A percentile compares a stretch with the other conserved stretches of the same genome.
These are phyloP conservation scores for Neurospora sublineolata DNA, from an alignment of 495 filamentous ascomycete species.

Conservation along the genomic window DNA sequence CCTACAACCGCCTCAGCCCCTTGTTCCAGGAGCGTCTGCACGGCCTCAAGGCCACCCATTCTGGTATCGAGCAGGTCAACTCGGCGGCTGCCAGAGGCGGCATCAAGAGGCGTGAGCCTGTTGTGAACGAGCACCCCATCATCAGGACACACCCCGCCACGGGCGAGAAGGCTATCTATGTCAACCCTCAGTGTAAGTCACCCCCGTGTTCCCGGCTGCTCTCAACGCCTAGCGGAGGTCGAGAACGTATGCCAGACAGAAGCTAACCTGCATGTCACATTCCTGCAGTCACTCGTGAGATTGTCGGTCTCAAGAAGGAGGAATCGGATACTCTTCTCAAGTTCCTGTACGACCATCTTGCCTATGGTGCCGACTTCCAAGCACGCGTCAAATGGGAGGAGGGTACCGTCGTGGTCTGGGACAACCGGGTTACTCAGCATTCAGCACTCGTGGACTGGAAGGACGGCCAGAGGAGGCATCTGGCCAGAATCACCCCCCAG, in stretches of 20 bases:
- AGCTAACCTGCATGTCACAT: slow-evolving; percentile 5
- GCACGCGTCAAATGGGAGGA: slow-evolving; percentile 70
- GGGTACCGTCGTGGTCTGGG: slow-evolving; percentile 80
- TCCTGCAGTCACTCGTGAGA: slow-evolving; percentile 50
- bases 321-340: slow-evolving; percentile 71
- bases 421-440: slow-evolving; percentile 73
- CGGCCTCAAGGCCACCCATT: slow-evolving; percentile 66
- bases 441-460: slow-evolving; percentile 73
- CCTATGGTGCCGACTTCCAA: slow-evolving; percentile 76
- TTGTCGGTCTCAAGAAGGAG: slow-evolving; percentile 65
- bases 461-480: slow-evolving; percentile 63
- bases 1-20: slow-evolving; percentile 66
- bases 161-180: slow-evolving; percentile 75
- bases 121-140: slow-evolving; percentile 60
- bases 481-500: slow-evolving; percentile 77
- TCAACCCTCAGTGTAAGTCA: slow-evolving; percentile 74
- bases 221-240: neutral
- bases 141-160: slow-evolving; percentile 72
- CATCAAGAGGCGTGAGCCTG: slow-evolving; percentile 58
- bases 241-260: neutral
- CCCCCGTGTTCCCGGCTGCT: neutral
- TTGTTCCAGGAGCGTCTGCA: slow-evolving; percentile 61
- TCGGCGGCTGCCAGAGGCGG: slow-evolving; percentile 43
- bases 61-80: slow-evolving; percentile 59
- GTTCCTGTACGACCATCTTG: slow-evolving; percentile 81